phyloP scores from a whole-genome alignment of 352 stramenopile genomes.

The Phytophthora capsici region DNA sequence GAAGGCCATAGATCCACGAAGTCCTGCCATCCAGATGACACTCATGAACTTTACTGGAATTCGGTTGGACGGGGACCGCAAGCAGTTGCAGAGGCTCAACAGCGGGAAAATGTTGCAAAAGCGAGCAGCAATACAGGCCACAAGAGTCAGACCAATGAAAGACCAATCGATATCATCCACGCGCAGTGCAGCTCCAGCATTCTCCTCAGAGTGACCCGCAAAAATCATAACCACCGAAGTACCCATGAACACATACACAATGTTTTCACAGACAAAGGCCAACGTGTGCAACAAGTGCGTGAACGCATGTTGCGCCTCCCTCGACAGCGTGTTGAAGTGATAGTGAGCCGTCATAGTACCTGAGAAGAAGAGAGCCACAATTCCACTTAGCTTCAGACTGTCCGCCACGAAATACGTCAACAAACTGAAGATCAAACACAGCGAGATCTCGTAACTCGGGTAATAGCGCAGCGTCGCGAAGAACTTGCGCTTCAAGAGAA shows the following conservation, averaged over 20 bases:
- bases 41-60: conserved; percentile 82
- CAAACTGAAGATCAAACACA: conserved; percentile 87
- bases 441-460: conserved; percentile 87
- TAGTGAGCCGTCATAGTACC: conserved; percentile 90
- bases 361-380: conserved; percentile 95
- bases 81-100: conserved; percentile 76
- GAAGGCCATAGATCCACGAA: conserved; percentile 95
- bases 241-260: conserved; percentile 90
- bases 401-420: conserved; percentile 88
- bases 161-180: conserved; percentile 84
- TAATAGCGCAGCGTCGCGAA: conserved; percentile 81
- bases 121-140: conserved; percentile 69
- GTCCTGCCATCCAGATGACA: conserved; percentile 93
- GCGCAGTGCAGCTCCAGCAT: conserved; percentile 58
- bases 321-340: conserved; percentile 87
- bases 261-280: conserved; percentile 82
- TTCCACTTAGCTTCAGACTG: conserved; percentile 86
- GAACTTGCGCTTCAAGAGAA: conserved; percentile 76
- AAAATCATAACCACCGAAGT: conserved; percentile 88
- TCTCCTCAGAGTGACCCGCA: conserved; percentile 65
- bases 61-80: conserved; percentile 52
- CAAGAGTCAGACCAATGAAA: conserved; percentile 82
- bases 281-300: conserved; percentile 85
- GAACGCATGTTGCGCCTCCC: conserved; percentile 83
- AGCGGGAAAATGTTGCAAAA: conserved; percentile 85